A percentile compares a stretch with the other conserved stretches of the same genome.
Evolutionary conservation across 306 rosid genomes (phyloP).

Genomic region (Parietaria judaica): DNA sequence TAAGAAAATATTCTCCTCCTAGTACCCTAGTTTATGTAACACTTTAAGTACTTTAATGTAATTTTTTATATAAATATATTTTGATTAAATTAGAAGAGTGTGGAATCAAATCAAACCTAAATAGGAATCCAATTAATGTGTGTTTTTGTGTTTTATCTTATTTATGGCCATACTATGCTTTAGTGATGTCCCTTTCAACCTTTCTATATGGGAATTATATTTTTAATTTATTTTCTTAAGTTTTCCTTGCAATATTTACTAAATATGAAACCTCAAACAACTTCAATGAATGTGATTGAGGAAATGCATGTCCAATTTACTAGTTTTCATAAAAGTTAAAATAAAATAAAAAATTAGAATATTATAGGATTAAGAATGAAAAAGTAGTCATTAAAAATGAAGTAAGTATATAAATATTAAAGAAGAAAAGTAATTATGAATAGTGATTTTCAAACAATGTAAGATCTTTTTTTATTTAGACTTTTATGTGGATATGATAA

Average conservation of each 20-base stretch:
- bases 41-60: too few species aligned
- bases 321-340: background rate
- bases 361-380: too few species aligned
- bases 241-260: background rate
- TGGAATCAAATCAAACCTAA: conserved; percentile 28
- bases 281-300: too few species aligned
- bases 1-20: background rate
- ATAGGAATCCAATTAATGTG: conserved; percentile 40
- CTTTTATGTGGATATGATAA: too few species aligned
- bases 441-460: too few species aligned
- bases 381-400: too few species aligned
- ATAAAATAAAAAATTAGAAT: too few species aligned
- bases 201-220: conserved; percentile 4
- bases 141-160: conserved; percentile 16
- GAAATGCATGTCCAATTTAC: too few species aligned
- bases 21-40: too few species aligned
- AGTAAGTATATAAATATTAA: too few species aligned
- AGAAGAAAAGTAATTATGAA: too few species aligned
- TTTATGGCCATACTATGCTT: conserved; percentile 32
- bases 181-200: conserved; percentile 19
- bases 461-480: too few species aligned
- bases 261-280: background rate
- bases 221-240: background rate
- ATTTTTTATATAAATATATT: background rate
- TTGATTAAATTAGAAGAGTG: conserved; percentile 11